These are phyloP conservation scores for Thielaviopsis populi DNA, from an alignment of 2,329 filamentous ascomycete species.

Conservation along the genomic window DNA sequence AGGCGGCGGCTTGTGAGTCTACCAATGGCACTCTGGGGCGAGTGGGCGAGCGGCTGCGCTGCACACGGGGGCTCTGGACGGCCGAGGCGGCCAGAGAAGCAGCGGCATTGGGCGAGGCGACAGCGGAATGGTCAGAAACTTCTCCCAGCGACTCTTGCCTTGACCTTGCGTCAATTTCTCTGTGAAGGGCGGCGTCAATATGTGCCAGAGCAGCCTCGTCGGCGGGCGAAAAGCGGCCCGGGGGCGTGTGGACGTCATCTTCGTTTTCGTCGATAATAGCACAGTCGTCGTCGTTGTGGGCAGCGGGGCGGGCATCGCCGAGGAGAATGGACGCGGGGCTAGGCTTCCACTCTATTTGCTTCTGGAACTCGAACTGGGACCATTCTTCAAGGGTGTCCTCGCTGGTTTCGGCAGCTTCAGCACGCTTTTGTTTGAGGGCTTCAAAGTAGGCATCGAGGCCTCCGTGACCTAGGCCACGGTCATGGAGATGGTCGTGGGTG, in stretches of 20 bases:
- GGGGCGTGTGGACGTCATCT: constrained; percentile 20
- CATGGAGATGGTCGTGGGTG: constrained; percentile 38
- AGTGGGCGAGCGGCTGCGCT: constrained; percentile 30
- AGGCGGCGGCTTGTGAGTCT: constrained; percentile 51
- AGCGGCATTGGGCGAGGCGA: constrained; percentile 23
- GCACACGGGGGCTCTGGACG: constrained; percentile 28
- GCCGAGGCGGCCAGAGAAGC: constrained; percentile 29
- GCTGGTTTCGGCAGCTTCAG: constrained; percentile 30
- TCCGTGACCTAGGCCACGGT: constrained; percentile 33
- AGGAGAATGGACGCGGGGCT: constrained; percentile 40
- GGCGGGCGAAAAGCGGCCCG: constrained; percentile 26
- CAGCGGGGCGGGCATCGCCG: constrained; percentile 24
- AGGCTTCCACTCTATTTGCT: constrained; percentile 79
- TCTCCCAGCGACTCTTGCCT: constrained; percentile 30
- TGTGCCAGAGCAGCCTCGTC: constrained; percentile 52
- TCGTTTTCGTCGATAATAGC: constrained; percentile 15
- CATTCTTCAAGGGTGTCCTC: constrained; percentile 62
- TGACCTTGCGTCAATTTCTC: constrained; percentile 50
- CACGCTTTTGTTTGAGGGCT: constrained; percentile 69
- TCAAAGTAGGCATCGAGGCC: constrained; percentile 84
- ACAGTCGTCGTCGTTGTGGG: constrained; percentile 12
- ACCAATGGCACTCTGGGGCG: constrained; percentile 44
- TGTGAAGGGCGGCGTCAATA: constrained; percentile 70
- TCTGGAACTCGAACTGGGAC: constrained; percentile 80
- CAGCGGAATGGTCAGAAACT: constrained; percentile 27